These are phyloP conservation scores for Penicillium polonicum DNA, from an alignment of 2,329 filamentous ascomycete species.

Conservation along the genomic window DNA sequence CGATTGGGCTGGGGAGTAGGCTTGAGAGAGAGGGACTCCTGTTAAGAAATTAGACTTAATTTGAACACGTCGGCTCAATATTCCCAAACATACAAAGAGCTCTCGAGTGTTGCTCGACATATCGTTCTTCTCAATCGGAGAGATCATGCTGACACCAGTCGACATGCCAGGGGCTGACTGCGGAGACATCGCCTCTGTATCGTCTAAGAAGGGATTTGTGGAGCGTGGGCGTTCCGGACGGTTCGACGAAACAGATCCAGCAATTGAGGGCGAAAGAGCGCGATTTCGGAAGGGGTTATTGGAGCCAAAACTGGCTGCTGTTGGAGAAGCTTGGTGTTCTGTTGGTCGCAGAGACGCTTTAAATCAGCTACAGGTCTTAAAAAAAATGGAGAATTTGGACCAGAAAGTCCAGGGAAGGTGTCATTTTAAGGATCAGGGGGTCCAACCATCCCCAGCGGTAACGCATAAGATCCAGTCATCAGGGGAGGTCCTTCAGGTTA, in stretches of 20 bases:
- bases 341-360: not conserved
- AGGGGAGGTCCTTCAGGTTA: conserved; percentile 22
- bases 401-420: not conserved
- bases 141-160: conserved; percentile 27
- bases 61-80: conserved; percentile 1
- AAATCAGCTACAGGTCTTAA: conserved; percentile 8
- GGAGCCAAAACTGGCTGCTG: conserved; percentile 41
- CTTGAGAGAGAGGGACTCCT: conserved; percentile 44
- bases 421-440: conserved; percentile 10
- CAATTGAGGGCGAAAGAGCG: conserved; percentile 40
- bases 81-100: conserved; percentile 56
- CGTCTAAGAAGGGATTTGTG: conserved; percentile 63
- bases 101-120: conserved; percentile 53
- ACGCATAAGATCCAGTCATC: conserved; percentile 3
- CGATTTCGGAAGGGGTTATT: conserved; percentile 54
- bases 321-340: conserved; percentile 37
- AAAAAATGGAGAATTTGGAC: not conserved
- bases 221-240: conserved; percentile 52
- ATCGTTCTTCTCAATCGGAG: conserved; percentile 38
- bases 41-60: conserved; percentile 6
- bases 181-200: conserved; percentile 39
- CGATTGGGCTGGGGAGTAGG: conserved; percentile 36
- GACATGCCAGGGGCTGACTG: conserved; percentile 35
- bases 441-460: not conserved
- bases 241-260: conserved; percentile 27